A percentile compares a stretch with the other conserved stretches of the same genome.
phyloP scores from a whole-genome alignment of 805 yeast species.

The Nakazawaea pomicola region DNA sequence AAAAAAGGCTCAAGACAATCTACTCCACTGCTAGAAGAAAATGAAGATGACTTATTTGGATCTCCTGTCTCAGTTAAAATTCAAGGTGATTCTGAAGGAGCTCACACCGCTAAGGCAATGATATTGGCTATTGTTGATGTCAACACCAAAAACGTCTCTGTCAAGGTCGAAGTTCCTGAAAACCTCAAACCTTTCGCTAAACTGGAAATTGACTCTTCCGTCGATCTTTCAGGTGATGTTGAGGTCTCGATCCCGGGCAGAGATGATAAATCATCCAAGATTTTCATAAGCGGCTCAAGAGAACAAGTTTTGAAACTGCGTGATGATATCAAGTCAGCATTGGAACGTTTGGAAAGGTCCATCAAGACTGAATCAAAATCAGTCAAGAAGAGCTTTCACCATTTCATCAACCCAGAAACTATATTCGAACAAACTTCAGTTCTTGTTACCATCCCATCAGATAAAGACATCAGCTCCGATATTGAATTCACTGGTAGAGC shows the following conservation, averaged over 20 bases:
- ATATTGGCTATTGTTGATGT: conserved; percentile 72
- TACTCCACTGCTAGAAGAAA: conserved; percentile 28
- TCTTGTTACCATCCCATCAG: conserved; percentile 47
- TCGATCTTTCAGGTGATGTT: conserved; percentile 20
- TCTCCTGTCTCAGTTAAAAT: conserved; percentile 57
- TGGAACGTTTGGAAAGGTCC: conserved; percentile 38
- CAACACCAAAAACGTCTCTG: conserved; percentile 55
- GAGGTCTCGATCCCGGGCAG: conserved; percentile 29
- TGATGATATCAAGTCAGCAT: conserved; percentile 38
- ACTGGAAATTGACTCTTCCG: conserved; percentile 23
- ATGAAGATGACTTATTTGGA: conserved; percentile 57
- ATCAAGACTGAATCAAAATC: conserved; percentile 50
- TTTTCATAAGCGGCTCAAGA: conserved; percentile 67
- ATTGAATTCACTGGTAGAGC: conserved; percentile 63
- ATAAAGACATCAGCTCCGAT: conserved; percentile 32
- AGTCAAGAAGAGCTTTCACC: conserved; percentile 67
- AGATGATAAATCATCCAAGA: conserved; percentile 31
- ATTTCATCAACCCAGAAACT: conserved; percentile 54
- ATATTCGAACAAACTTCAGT: conserved; percentile 53
- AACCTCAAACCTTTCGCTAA: conserved; percentile 40
- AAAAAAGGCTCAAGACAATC: conserved; percentile 22
- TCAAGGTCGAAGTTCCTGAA: conserved; percentile 42
- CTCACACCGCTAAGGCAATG: conserved; percentile 62
- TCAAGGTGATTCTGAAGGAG: conserved; percentile 84
- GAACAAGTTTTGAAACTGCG: conserved; percentile 55